Evolutionary conservation across 192 early-diverging fungal species (phyloP).

Genomic region (Cetraspora pellucida): DNA sequence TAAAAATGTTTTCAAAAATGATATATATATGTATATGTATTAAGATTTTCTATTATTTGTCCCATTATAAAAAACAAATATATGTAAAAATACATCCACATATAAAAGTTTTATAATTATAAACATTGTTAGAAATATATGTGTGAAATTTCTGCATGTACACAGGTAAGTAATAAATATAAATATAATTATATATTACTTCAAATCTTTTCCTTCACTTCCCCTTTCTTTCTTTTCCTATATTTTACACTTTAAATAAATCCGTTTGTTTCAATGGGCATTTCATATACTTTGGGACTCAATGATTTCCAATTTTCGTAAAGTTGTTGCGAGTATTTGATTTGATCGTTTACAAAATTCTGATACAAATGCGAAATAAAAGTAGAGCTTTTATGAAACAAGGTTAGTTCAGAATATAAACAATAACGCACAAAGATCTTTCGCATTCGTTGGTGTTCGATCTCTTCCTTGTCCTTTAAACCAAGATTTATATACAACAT

Average conservation of each 20-base stretch:
- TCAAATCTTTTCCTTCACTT: no score
- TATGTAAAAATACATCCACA: no score
- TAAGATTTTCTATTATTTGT: no score
- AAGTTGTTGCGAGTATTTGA: conserved; percentile 52
- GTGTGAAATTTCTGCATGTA: no score
- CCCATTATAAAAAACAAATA: no score
- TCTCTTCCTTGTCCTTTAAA: conserved; percentile 53
- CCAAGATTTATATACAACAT: not conserved
- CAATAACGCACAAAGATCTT: conserved; percentile 56
- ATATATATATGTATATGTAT: no score
- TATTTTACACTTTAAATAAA: conserved; percentile 40
- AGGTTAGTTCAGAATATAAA: conserved; percentile 58
- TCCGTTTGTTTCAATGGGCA: conserved; percentile 54
- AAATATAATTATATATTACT: no score
- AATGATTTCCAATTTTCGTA: conserved; percentile 56
- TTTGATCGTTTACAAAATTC: conserved; percentile 59
- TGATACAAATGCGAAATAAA: conserved; percentile 63
- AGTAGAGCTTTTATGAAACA: conserved; percentile 62
- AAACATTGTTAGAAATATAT: no score
- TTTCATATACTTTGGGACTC: conserved; percentile 48
- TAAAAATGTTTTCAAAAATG: no score
- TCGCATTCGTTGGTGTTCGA: conserved; percentile 51
- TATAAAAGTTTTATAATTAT: no score
- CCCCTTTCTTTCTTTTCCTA: no score
- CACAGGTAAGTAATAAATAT: no score